These are phyloP conservation scores for Trypanosoma melophagium DNA, from an alignment of 208 protist species.

Conservation along the genomic window DNA sequence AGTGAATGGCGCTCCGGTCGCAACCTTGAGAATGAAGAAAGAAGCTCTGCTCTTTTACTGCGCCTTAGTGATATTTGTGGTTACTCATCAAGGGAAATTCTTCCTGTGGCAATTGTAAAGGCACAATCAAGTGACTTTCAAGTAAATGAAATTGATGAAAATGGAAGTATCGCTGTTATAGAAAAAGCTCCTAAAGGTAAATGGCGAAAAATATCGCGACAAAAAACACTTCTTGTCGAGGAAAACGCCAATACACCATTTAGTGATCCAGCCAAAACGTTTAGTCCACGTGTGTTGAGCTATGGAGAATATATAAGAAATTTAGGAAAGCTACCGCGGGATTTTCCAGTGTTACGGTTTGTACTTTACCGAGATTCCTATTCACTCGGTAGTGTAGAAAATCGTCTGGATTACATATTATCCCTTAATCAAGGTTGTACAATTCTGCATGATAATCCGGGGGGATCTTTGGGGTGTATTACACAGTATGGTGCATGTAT, in stretches of 20 bases:
- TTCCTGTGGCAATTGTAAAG: constrained; percentile 58
- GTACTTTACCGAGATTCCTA: constrained; percentile 73
- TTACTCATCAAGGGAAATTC: background rate
- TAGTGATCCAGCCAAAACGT: constrained; percentile 62
- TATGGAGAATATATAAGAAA: constrained; percentile 76
- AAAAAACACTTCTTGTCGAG: constrained; percentile 68
- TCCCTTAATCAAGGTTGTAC: constrained; percentile 51
- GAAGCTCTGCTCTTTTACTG: constrained; percentile 50
- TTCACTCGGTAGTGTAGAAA: constrained; percentile 41
- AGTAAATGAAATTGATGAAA: constrained; percentile 58
- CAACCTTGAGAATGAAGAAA: constrained; percentile 52
- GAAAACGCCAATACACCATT: constrained; percentile 55
- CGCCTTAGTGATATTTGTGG: constrained; percentile 16
- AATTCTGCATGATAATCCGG: constrained; percentile 37
- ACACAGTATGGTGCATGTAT: constrained; percentile 68
- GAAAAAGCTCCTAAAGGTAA: constrained; percentile 47
- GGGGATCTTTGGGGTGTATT: constrained; percentile 65
- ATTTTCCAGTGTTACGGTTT: constrained; percentile 61
- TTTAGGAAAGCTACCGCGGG: constrained; percentile 50
- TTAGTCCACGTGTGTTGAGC: constrained; percentile 56
- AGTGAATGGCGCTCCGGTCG: constrained; percentile 65
- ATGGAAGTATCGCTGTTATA: constrained; percentile 42
- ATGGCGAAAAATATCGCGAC: constrained; percentile 78
- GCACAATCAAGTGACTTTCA: constrained; percentile 71
- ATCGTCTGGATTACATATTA: constrained; percentile 75